Evolutionary conservation across 371 early-diverging fungal genomes (phyloP), one percentile per base, ranked within the genome.

Genomic region (Saksenaea oblongispora): DNA sequence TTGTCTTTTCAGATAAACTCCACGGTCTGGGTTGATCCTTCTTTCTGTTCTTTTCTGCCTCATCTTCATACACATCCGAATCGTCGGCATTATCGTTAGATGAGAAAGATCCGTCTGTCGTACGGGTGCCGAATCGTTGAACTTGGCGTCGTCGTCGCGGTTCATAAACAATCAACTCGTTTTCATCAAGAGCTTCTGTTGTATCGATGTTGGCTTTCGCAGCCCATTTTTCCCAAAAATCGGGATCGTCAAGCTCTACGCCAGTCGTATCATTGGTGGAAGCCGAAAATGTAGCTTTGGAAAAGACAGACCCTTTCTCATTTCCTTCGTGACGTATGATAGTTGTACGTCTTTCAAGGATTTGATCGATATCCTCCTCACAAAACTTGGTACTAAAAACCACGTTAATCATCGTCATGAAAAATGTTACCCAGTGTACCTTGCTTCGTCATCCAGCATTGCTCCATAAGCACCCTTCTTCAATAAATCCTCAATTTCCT

Each of bases 221-320:
- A 0, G 97, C 95, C 80, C 96, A 91, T 74, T 96, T 97, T 67
- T 96, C 96, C 99, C 99, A 98, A 76, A 98, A 98, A 62, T 95
- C 87, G 2, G 99, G 98, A 75, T 98, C 99, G 62, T 98, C 92
- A 4, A 98, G 80, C 58, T 96, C 96, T 0, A 94, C 88, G 36
- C 71, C 75, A 7, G 66, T 56, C 56, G 84, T 83, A 44, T 71
- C 78, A 18, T 80, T 79, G 5, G 83, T 72, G 61, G 78, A 78
- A 51, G 83, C 82, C 22, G 91, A 59, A 65, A 98, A 98, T 0
- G 94, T 90, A 0, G 99, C 98, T 74, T 97, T 98, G 37, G 94
- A 94, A 80, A 97, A 98, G 18, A 95, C 89, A 5, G 90, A 92
- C 0, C 93, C 89, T 42, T 86, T 80, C 58, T 85, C 89, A 53